Percentiles rank a stretch among this genome's conserved stretches.
Conservation (phyloP, 2,329 filamentous ascomycete genomes). For the Anisogramma anomala region DNA sequence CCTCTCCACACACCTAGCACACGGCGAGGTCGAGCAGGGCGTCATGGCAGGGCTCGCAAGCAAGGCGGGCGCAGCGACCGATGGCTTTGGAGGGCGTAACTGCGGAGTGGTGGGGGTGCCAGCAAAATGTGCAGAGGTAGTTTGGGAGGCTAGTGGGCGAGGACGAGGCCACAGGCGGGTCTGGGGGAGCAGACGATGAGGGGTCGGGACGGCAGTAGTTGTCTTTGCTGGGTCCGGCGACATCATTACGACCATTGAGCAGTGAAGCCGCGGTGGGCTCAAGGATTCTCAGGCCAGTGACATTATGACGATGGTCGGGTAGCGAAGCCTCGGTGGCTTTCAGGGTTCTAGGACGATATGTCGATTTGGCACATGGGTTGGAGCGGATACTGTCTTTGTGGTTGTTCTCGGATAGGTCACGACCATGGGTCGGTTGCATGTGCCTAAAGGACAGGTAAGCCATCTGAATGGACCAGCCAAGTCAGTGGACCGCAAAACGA, state of each 20-base stretch:
- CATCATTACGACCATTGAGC: background rate
- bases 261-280: background rate
- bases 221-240: background rate
- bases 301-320: background rate
- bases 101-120: constrained; percentile 25
- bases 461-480: too few species aligned
- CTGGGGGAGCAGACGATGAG: background rate
- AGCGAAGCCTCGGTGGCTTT: background rate
- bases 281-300: background rate
- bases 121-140: constrained; percentile 48
- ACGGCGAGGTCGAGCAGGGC: constrained; percentile 41
- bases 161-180: background rate
- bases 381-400: background rate
- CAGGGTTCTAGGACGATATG: too few species aligned
- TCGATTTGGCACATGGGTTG: background rate
- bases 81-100: constrained; percentile 27
- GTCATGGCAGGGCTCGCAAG: constrained; percentile 36
- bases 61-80: constrained; percentile 35
- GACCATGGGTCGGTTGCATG: background rate
- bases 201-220: background rate
- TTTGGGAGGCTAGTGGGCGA: background rate
- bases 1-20: constrained; percentile 46
- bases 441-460: too few species aligned
- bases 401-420: background rate
- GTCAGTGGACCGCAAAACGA: background rate